A percentile compares a stretch with the other conserved stretches of the same genome.
phyloP scores from a whole-genome alignment of 2,329 filamentous ascomycete genomes.

The Trichoderma harzianum region DNA sequence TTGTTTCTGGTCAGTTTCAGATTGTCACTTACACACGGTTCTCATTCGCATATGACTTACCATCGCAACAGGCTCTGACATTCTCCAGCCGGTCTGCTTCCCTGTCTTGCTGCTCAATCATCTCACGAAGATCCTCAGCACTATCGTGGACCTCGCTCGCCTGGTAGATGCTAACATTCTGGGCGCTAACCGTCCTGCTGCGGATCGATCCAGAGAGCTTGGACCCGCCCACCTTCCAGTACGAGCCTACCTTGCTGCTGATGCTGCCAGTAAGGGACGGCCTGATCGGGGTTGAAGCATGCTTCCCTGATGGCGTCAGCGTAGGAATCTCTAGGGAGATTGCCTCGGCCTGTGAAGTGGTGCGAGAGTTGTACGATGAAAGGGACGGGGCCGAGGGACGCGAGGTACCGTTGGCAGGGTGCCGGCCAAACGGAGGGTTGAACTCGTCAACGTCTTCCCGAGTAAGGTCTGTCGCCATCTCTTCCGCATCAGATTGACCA shows the following conservation, averaged over 20 bases:
- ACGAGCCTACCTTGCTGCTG: constrained; percentile 54
- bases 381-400: constrained; percentile 61
- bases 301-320: constrained; percentile 47
- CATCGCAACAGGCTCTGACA: constrained; percentile 95
- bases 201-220: constrained; percentile 48
- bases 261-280: constrained; percentile 45
- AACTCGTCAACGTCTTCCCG: constrained; percentile 72
- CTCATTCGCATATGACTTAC: constrained; percentile 51
- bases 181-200: constrained; percentile 47
- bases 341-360: constrained; percentile 57
- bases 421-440: constrained; percentile 60
- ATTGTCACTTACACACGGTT: too few relatives aligned
- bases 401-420: constrained; percentile 32
- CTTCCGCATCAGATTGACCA: constrained; percentile 59
- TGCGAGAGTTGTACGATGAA: constrained; percentile 76
- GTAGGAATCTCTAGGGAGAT: constrained; percentile 54
- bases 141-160: constrained; percentile 67
- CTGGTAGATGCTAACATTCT: constrained; percentile 53
- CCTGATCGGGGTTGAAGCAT: constrained; percentile 30
- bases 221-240: constrained; percentile 50
- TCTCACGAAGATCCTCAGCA: constrained; percentile 75
- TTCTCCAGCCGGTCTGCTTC: constrained; percentile 85
- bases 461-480: constrained; percentile 54
- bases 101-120: constrained; percentile 74
- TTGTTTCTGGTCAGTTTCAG: background rate